A percentile compares a stretch with the other conserved stretches of the same genome.
phyloP scores from a whole-genome alignment of 768 basidiomycete species.

The Hydnum rufescens region DNA sequence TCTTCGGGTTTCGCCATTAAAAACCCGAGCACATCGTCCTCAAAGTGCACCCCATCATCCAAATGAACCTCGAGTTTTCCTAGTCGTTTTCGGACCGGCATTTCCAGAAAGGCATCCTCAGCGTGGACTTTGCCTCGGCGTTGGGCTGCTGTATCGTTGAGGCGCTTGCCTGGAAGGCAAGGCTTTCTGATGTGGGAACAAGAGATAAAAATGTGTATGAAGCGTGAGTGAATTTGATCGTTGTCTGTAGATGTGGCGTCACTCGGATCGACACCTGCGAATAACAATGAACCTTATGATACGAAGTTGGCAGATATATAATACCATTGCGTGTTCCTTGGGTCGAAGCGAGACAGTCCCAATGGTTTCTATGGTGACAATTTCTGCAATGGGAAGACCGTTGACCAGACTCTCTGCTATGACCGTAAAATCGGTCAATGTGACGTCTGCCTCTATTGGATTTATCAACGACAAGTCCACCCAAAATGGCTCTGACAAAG shows the following conservation, averaged over 20 bases:
- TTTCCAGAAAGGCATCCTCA: constrained; percentile 37
- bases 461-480: constrained; percentile 51
- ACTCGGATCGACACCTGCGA: constrained; percentile 43
- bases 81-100: constrained; percentile 42
- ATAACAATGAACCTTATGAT: not conserved
- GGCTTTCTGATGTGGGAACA: constrained; percentile 43
- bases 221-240: constrained; percentile 35
- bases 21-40: constrained; percentile 27
- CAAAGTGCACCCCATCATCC: constrained; percentile 23
- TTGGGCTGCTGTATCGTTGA: constrained; percentile 57
- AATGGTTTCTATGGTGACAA: not conserved
- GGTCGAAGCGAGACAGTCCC: not conserved
- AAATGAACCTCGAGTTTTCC: constrained; percentile 33
- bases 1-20: constrained; percentile 46
- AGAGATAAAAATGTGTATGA: constrained; percentile 55
- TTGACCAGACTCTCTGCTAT: constrained; percentile 24
- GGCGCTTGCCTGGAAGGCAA: constrained; percentile 49
- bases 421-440: constrained; percentile 40
- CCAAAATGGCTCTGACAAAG: constrained; percentile 55
- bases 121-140: constrained; percentile 51
- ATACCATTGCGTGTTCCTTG: constrained; percentile 23
- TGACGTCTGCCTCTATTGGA: constrained; percentile 56
- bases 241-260: constrained; percentile 30
- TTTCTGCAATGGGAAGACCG: constrained; percentile 31
- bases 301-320: constrained; percentile 26